Evolutionary conservation across 148 eudicot species (phyloP), one percentile per base, ranked within the genome.

Genomic region (Suaeda aralocaspica): DNA sequence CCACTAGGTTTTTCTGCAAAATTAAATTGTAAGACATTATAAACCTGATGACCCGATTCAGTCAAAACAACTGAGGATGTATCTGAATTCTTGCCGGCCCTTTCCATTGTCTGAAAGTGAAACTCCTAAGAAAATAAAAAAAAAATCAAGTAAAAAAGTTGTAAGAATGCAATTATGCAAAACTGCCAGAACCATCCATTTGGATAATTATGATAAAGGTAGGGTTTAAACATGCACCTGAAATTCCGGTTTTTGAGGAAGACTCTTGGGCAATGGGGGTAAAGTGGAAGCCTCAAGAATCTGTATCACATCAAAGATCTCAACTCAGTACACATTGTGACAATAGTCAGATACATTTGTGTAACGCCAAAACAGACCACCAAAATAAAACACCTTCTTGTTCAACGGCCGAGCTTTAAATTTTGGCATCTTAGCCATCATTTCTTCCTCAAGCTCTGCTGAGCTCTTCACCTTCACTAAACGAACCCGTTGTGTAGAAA

Each of bases 391-490:
- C 67, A 90, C 98, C 96, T 93, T 93, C 72, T 87, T 88, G 77
- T 93, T 93, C 30, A 93, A 10, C 53, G 91, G 92, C 21, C 93
- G 83, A 33, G 99, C 99, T 85, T 89, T 94, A 46, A 94, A 94
- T 60, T 94, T 94, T 2, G 99, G 99, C 71, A 94, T 91, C 76
- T 94, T 91, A 25, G 99, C 92, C 97, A 94, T 91, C 93, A 87
- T 84, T 76, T 94, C 97, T 80, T 89, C 96, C 85, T 94, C 99
- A 24, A 91, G 80, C 74, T 94, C 99, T 25, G 88, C 96, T 48
- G 96, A 84, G 70, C 99, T 94, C 83, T 91, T 91, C 44, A 87
- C 74, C 74, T 75, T 91, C 10, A 76, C 75, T 22, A 92, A 70
- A 50, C 99, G 93, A 25, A 79, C 89, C 50, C 99, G 79, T 67